Conservation (phyloP, 2,329 filamentous ascomycete genomes). For the Xylaria sp. region DNA sequence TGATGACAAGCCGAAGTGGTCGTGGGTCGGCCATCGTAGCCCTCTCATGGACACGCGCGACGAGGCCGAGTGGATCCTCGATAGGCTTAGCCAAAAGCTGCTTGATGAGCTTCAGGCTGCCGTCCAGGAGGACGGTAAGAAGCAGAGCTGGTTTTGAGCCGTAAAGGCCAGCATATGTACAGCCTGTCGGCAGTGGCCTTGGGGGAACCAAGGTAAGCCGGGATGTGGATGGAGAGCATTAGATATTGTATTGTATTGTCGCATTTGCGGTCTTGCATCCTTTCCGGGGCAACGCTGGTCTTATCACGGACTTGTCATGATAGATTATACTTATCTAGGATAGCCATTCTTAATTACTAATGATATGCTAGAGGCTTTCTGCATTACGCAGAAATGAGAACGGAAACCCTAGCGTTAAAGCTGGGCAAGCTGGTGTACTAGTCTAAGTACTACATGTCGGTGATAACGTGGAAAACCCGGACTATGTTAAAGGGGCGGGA, state of each 20-base stretch:
- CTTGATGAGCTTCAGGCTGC: constrained; percentile 52
- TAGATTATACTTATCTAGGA: not conserved
- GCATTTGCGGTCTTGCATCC: not conserved
- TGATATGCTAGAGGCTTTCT: too few relatives aligned
- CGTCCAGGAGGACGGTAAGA: constrained; percentile 28
- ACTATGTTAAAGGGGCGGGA: too few relatives aligned
- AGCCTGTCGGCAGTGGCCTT: too few relatives aligned
- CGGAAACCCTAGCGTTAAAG: too few relatives aligned
- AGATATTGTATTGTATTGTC: not conserved
- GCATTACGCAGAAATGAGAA: too few relatives aligned
- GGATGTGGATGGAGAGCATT: not conserved
- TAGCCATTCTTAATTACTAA: too few relatives aligned
- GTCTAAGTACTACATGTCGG: too few relatives aligned
- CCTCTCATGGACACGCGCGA: constrained; percentile 72
- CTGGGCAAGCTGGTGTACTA: too few relatives aligned
- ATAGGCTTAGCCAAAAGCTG: constrained; percentile 64
- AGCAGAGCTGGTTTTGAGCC: too few relatives aligned
- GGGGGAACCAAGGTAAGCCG: too few relatives aligned
- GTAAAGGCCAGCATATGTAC: too few relatives aligned
- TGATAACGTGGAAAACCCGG: too few relatives aligned
- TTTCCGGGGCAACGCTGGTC: not conserved
- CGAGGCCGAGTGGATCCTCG: constrained; percentile 76
- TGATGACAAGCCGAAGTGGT: constrained; percentile 56
- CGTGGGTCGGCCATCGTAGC: constrained; percentile 73
- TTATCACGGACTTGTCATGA: not conserved